phyloP scores from a whole-genome alignment of 164 flowering plant genomes.

The Vitis cinerea region DNA sequence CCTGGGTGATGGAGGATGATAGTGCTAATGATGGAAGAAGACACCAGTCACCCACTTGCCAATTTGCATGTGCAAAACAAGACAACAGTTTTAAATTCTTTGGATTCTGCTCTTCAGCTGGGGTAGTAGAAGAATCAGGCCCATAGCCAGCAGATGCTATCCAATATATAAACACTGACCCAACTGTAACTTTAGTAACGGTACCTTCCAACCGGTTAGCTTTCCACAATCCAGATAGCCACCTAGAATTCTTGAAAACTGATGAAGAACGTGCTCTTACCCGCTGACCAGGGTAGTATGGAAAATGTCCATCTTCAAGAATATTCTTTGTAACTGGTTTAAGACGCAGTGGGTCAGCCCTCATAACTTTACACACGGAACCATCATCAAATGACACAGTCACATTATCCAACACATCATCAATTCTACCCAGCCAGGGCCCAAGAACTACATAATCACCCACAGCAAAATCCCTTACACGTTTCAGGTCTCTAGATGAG shows the following conservation, averaged over 20 bases:
- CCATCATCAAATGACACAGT: slow-evolving; percentile 94
- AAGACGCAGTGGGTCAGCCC: slow-evolving; percentile 79
- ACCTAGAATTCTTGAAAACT: slow-evolving; percentile 77
- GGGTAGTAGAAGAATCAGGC: slow-evolving; percentile 69
- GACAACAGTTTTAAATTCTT: slow-evolving; percentile 72
- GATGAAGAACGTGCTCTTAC: slow-evolving; percentile 82
- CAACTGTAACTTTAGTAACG: slow-evolving; percentile 79
- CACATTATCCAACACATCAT: slow-evolving; percentile 88
- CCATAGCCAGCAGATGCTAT: slow-evolving; percentile 94
- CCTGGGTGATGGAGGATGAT: slow-evolving; percentile 30
- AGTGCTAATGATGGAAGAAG: slow-evolving; percentile 48
- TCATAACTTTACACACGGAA: slow-evolving; percentile 77
- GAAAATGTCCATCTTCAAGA: slow-evolving; percentile 77
- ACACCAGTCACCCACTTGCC: slow-evolving; percentile 99
- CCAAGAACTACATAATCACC: slow-evolving; percentile 94
- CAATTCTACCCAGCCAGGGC: slow-evolving; percentile 94
- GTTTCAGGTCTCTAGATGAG: slow-evolving; percentile 64
- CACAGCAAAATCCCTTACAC: slow-evolving; percentile 73
- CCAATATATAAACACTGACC: slow-evolving; percentile 86
- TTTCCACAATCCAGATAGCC: slow-evolving; percentile 91
- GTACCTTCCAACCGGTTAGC: slow-evolving; percentile 77
- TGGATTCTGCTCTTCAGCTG: slow-evolving; percentile 91
- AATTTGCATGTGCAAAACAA: slow-evolving; percentile 85
- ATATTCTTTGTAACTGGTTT: slow-evolving; percentile 61
- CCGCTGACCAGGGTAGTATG: slow-evolving; percentile 94